A percentile compares a stretch with the other conserved stretches of the same genome.
Conservation (phyloP, 768 basidiomycete genomes). For the Boletellus ananiceps region DNA sequence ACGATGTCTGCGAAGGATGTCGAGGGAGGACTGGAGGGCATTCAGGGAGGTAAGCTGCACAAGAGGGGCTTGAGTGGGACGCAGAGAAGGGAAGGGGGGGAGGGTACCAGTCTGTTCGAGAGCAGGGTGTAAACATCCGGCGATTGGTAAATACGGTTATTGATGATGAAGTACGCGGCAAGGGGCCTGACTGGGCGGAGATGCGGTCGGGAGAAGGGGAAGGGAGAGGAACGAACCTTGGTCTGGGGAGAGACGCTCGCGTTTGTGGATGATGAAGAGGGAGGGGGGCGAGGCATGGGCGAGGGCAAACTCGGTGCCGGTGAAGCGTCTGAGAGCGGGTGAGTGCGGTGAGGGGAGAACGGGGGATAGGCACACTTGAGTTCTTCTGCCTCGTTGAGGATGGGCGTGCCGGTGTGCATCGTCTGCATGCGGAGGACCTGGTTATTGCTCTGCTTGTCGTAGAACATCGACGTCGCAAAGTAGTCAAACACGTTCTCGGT, state of each 20-base stretch:
- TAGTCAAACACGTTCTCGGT: constrained; percentile 83
- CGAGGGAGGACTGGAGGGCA: constrained; percentile 72
- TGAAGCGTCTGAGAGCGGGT: constrained; percentile 59
- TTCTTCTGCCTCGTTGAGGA: constrained; percentile 80
- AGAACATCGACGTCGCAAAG: constrained; percentile 88
- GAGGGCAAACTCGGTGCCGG: constrained; percentile 82
- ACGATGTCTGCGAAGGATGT: constrained; percentile 64
- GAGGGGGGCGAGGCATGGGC: constrained; percentile 76
- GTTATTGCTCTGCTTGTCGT: constrained; percentile 92
- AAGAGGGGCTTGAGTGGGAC: background rate
- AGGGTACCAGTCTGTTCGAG: constrained; percentile 73
- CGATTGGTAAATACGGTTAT: constrained; percentile 85
- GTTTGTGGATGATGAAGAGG: constrained; percentile 86
- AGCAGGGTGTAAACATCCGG: constrained; percentile 82
- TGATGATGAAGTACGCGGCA: constrained; percentile 83
- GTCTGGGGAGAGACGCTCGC: constrained; percentile 76
- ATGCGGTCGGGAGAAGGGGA: background rate
- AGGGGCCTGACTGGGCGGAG: constrained; percentile 58
- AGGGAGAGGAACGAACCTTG: constrained; percentile 52
- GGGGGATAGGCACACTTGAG: constrained; percentile 46
- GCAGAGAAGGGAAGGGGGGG: background rate
- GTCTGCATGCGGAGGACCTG: constrained; percentile 93
- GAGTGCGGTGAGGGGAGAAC: background rate
- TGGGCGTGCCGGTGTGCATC: constrained; percentile 72
- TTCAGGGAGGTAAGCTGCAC: constrained; percentile 62